These are phyloP conservation scores for Fusarium napiforme DNA, from an alignment of 2,329 filamentous ascomycete genomes.

Conservation along the genomic window DNA sequence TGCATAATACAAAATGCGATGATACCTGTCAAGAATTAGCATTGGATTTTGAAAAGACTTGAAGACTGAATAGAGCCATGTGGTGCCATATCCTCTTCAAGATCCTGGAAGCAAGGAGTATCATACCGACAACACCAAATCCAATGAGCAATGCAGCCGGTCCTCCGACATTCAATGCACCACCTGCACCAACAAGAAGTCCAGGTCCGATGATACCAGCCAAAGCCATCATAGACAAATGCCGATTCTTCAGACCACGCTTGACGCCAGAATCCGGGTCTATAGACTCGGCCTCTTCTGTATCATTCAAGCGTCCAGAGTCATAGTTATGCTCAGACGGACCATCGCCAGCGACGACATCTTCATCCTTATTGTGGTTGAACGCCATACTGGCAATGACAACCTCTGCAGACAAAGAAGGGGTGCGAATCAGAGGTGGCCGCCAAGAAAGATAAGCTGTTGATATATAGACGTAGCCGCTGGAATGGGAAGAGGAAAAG, in stretches of 20 bases:
- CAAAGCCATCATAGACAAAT: slow-evolving; percentile 73
- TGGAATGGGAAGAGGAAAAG: not conserved
- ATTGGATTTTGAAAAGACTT: not conserved
- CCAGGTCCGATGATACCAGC: slow-evolving; percentile 75
- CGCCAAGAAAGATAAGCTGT: not conserved
- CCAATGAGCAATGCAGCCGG: slow-evolving; percentile 79
- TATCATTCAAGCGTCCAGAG: slow-evolving; percentile 25
- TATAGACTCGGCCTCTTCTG: slow-evolving; percentile 55
- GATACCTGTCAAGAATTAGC: slow-evolving; percentile 54
- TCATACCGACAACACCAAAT: slow-evolving; percentile 71
- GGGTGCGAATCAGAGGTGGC: not conserved
- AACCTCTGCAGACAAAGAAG: slow-evolving; percentile 7
- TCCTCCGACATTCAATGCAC: slow-evolving; percentile 74
- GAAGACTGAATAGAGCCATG: not conserved
- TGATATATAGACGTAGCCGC: not conserved
- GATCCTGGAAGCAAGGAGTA: not conserved
- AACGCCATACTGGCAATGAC: slow-evolving; percentile 25
- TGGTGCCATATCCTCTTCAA: not conserved
- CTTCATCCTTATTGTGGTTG: slow-evolving; percentile 36
- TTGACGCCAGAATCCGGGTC: slow-evolving; percentile 74
- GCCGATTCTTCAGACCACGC: slow-evolving; percentile 74
- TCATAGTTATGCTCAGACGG: slow-evolving; percentile 36
- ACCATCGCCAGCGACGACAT: slow-evolving; percentile 33
- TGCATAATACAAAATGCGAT: slow-evolving; percentile 77
- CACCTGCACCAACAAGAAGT: slow-evolving; percentile 76